These are phyloP conservation scores for Arthroderma sp. DNA, from an alignment of 2,329 filamentous ascomycete genomes.

Conservation along the genomic window DNA sequence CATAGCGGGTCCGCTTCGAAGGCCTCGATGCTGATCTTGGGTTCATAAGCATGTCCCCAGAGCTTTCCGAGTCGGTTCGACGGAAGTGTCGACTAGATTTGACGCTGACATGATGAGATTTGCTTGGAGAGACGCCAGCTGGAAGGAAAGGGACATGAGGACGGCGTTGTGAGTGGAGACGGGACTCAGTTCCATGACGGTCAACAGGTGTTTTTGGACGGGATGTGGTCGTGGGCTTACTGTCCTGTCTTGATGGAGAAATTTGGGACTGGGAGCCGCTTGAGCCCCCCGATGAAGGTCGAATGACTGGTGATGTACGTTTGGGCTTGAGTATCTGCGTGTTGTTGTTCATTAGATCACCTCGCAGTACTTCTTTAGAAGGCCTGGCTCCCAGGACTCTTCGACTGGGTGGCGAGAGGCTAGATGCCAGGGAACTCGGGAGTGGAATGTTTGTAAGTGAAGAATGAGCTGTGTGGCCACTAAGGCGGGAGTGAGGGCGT, in stretches of 20 bases:
- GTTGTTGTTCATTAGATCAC: conserved; percentile 42
- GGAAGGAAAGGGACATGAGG: conserved; percentile 64
- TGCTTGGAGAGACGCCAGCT: conserved; percentile 58
- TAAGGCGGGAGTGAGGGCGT: conserved; percentile 54
- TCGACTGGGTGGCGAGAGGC: conserved; percentile 49
- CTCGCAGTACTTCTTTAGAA: conserved; percentile 26
- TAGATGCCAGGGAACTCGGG: conserved; percentile 46
- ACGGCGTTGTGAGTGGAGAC: conserved; percentile 40
- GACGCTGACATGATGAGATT: conserved; percentile 65
- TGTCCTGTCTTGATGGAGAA: conserved; percentile 30
- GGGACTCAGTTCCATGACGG: conserved; percentile 33
- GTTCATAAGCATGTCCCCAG: conserved; percentile 37
- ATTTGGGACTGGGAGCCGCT: conserved; percentile 25
- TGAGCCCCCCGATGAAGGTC: conserved; percentile 24
- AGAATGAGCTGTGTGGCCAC: conserved; percentile 54
- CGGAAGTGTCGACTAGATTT: conserved; percentile 61
- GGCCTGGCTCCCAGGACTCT: conserved; percentile 42
- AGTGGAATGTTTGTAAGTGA: conserved; percentile 54
- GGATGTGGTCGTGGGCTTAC: conserved; percentile 22
- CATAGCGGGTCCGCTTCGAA: conserved; percentile 34
- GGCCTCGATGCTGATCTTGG: conserved; percentile 32
- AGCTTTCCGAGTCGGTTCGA: conserved; percentile 70
- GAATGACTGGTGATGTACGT: conserved; percentile 48
- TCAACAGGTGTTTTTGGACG: conserved; percentile 64
- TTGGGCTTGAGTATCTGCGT: conserved; percentile 47